These are phyloP conservation scores for Alternaria sp. DNA, from an alignment of 2,329 filamentous ascomycete species.

Conservation along the genomic window DNA sequence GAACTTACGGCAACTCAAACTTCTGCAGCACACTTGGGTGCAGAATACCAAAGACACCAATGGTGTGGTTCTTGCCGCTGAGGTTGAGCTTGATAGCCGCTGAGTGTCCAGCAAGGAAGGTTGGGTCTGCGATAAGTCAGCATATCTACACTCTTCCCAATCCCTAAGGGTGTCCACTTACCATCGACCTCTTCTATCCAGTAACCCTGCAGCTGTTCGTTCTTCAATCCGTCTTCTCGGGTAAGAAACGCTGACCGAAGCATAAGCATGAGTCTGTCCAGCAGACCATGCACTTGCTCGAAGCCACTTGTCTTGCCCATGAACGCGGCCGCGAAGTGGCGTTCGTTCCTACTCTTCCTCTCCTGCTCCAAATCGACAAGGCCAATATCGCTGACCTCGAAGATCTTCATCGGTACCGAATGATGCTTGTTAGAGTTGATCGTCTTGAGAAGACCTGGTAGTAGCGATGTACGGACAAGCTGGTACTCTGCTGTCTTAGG, in stretches of 20 bases:
- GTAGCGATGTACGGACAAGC: conserved; percentile 83
- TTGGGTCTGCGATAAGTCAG: conserved; percentile 66
- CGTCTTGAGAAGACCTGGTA: conserved; percentile 91
- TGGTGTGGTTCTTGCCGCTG: conserved; percentile 74
- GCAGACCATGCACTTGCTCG: conserved; percentile 90
- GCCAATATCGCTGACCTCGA: conserved; percentile 88
- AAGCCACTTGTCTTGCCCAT: conserved; percentile 95
- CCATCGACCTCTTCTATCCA: conserved; percentile 93
- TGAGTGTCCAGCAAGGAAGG: conserved; percentile 90
- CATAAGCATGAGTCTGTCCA: conserved; percentile 94
- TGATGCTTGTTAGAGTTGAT: conserved; percentile 93
- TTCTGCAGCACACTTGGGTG: conserved; percentile 93
- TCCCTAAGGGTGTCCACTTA: conserved; percentile 47
- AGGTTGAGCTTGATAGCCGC: conserved; percentile 83
- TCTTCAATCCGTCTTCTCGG: conserved; percentile 69
- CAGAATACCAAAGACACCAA: conserved; percentile 92
- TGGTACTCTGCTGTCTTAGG: conserved; percentile 95
- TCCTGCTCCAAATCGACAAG: conserved; percentile 86
- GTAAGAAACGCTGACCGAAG: conserved; percentile 82
- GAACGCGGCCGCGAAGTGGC: conserved; percentile 95
- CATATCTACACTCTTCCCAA: neutral
- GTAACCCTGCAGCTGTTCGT: conserved; percentile 73
- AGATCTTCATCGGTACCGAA: conserved; percentile 87
- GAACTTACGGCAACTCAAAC: conserved; percentile 79
- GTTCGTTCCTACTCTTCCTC: conserved; percentile 86